Percentiles rank a stretch among this genome's conserved stretches.
phyloP scores from a whole-genome alignment of 2,329 filamentous ascomycete genomes.

The Geosmithia morbida region DNA sequence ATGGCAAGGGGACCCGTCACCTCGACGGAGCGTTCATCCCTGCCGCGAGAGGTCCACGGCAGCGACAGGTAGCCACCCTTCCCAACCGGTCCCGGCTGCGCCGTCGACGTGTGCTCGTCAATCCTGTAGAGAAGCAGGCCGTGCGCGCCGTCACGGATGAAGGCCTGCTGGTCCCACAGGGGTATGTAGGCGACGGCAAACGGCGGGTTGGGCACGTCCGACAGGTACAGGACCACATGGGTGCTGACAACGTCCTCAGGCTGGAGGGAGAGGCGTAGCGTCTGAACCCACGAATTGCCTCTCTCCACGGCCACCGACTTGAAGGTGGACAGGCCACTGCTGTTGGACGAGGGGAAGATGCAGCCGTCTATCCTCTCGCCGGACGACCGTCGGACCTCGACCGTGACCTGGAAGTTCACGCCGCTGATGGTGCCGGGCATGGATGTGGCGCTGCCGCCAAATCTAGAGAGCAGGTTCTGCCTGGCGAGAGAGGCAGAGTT shows the following conservation, averaged over 20 bases:
- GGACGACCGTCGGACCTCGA: conserved; percentile 69
- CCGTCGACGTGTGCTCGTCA: conserved; percentile 73
- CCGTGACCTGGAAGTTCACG: conserved; percentile 68
- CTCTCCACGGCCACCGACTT: conserved; percentile 69
- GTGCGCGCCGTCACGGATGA: conserved; percentile 74
- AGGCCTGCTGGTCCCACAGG: conserved; percentile 83
- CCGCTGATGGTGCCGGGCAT: conserved; percentile 48
- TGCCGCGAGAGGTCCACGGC: conserved; percentile 60
- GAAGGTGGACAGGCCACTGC: conserved; percentile 68
- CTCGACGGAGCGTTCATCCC: conserved; percentile 55
- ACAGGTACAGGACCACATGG: conserved; percentile 80
- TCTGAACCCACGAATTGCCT: conserved; percentile 78
- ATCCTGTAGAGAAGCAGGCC: conserved; percentile 75
- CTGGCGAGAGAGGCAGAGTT: conserved; percentile 64
- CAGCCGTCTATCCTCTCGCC: conserved; percentile 79
- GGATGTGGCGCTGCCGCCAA: conserved; percentile 59
- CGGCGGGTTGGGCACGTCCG: conserved; percentile 73
- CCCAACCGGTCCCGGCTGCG: conserved; percentile 45
- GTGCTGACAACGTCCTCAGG: conserved; percentile 67
- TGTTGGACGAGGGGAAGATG: conserved; percentile 77
- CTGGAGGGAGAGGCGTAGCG: conserved; percentile 64
- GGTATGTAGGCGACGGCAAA: conserved; percentile 91
- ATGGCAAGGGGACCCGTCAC: conserved; percentile 68
- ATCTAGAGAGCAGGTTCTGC: conserved; percentile 56
- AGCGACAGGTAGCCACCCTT: conserved; percentile 78